These are phyloP conservation scores for Heracleum sosnowskyi DNA, from an alignment of 129 eudicot genomes.

Conservation along the genomic window DNA sequence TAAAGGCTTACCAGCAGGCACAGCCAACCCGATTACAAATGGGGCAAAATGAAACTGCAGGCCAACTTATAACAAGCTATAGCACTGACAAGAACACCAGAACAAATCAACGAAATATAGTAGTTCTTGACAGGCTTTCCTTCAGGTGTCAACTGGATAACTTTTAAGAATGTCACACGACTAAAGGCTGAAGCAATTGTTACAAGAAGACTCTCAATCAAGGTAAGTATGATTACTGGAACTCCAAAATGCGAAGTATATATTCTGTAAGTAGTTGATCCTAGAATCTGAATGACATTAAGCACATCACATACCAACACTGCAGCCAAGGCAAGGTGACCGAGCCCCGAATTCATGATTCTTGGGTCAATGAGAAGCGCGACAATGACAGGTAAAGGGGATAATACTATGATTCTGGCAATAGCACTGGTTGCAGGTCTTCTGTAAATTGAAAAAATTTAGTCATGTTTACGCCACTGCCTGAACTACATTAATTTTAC, in stretches of 20 bases:
- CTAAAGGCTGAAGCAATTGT: neutral
- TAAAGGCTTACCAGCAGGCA: too few species aligned
- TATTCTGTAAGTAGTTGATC: neutral
- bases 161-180: constrained; percentile 6
- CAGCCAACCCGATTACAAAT: too few species aligned
- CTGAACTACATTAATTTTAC: too few species aligned
- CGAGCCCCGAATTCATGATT: constrained; percentile 6
- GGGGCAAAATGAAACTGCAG: too few species aligned
- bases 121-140: too few species aligned
- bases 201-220: neutral
- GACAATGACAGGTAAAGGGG: constrained; percentile 1
- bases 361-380: neutral
- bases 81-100: too few species aligned
- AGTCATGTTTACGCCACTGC: too few species aligned
- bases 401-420: neutral
- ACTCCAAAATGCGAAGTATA: neutral
- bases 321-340: constrained; percentile 3
- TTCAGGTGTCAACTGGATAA: too few species aligned
- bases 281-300: neutral
- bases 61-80: too few species aligned
- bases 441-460: neutral
- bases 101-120: too few species aligned
- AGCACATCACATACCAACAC: neutral
- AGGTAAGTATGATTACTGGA: neutral
- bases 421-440: neutral